Conservation (phyloP, 257 asterid genomes). For the Solanum pinnatisectum region DNA sequence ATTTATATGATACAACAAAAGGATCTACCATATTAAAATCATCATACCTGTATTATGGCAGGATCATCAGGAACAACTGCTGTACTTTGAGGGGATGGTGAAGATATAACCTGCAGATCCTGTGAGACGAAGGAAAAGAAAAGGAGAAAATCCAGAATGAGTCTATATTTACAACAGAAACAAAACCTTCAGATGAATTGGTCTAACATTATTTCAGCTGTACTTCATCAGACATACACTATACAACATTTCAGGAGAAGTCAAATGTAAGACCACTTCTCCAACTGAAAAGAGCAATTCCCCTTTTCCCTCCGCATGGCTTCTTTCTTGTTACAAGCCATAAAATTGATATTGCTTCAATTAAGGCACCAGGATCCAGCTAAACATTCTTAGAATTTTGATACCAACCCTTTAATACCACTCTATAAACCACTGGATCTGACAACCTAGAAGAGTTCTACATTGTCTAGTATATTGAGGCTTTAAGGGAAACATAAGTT, state of each 20-base stretch:
- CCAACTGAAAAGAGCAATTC: neutral
- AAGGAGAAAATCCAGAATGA: neutral
- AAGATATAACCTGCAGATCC: conserved; percentile 19
- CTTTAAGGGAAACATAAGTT: neutral
- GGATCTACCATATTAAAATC: neutral
- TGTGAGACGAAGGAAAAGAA: neutral
- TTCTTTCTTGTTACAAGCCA: neutral
- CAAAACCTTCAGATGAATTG: neutral
- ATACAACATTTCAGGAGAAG: neutral
- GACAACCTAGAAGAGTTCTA: neutral
- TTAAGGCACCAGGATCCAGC: neutral
- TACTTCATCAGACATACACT: neutral
- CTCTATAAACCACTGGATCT: neutral
- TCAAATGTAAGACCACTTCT: neutral
- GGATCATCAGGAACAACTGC: conserved; percentile 22
- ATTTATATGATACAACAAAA: neutral
- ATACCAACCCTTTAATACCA: neutral
- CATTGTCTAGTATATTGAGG: neutral
- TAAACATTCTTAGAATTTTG: neutral
- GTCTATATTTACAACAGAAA: neutral
- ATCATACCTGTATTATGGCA: conserved; percentile 21
- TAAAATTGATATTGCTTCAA: neutral
- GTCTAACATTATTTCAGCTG: neutral
- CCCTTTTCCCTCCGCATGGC: neutral
- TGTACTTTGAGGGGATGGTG: conserved; percentile 8